These are phyloP conservation scores for Tulasnella sp. DNA, from an alignment of 768 basidiomycete genomes.

Conservation along the genomic window DNA sequence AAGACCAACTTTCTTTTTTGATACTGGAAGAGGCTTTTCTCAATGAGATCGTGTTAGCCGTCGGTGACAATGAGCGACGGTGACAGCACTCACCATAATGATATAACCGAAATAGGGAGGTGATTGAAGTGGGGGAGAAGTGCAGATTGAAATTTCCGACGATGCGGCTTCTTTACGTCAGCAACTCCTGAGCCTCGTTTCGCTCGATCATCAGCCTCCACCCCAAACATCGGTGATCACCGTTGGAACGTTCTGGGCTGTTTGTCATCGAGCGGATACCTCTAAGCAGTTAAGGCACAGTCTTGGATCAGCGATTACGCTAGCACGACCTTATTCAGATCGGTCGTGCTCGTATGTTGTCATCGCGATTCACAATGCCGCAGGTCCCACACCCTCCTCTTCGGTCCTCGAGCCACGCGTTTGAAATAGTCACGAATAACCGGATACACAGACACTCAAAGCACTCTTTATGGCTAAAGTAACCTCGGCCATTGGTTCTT, in stretches of 20 bases:
- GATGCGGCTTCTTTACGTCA: conserved; percentile 2
- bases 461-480: neutral
- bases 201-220: neutral
- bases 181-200: neutral
- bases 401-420: neutral
- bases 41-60: neutral
- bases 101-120: conserved; percentile 6
- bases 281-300: neutral
- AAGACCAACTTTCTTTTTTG: conserved; percentile 55
- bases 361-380: conserved; percentile 1
- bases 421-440: neutral
- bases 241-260: neutral
- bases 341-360: neutral
- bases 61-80: neutral
- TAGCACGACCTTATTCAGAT: neutral
- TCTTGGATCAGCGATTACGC: neutral
- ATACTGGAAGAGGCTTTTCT: neutral
- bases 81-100: neutral
- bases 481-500: neutral
- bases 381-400: neutral
- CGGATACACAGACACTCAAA: neutral
- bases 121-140: neutral
- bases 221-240: neutral
- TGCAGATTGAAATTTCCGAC: conserved; percentile 11
- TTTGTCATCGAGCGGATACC: neutral